Base-by-base conservation (phyloP, 176 grass and related monocot genomes). In the Ensete ventricosum region DNA sequence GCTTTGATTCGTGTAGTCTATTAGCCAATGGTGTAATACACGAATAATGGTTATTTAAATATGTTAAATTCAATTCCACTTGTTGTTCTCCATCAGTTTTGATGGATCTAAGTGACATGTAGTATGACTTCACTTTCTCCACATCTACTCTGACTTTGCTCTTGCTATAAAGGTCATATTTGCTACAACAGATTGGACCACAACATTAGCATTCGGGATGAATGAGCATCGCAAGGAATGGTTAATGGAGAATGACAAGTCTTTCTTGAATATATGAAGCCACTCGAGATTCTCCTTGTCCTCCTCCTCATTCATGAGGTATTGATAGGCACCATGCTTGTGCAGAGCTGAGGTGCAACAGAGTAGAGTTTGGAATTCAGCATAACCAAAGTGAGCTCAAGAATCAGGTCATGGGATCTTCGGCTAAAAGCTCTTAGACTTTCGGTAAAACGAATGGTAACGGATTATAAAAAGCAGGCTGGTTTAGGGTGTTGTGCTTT, bases 81-180 rank as follows among this genome's bases (percentile, higher is more conserved):
- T 0, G 22, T 23, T 23, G 22, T 23, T 23, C 22, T 23, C 22
- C 22, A 23, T 23, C 22, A 23, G 22, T 94, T 12, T 94, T 59
- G 74, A 99, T 88, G 43, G 22, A 23, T 23, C 22, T 23, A 23
- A 94, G 88, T 49, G 95, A 91, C 76, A 94, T 82, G 71, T 91
- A 99, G 82, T 94, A 94, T 19, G 95, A 88, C 75, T 94, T 94
- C 86, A 99, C 52, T n/a, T 99, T 57, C 73, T 94, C 90, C 11
- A 94, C 91, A 72, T 94, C 82, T 77, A 99, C 84, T 81, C 80
- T 94, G 26, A 77, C 87, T 59, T 85, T 91, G 82, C 95, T 99
- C 86, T 99, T 99, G 88, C 86, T 99, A 29, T 89, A 91, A 64
- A 94, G 29, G 59, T 94, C 95, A 79, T 99, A 99, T 74, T 99